Percentiles rank a stretch among this genome's conserved stretches.
Conservation (phyloP, 495 filamentous ascomycete genomes). For the Clavariopsis aquatica region DNA sequence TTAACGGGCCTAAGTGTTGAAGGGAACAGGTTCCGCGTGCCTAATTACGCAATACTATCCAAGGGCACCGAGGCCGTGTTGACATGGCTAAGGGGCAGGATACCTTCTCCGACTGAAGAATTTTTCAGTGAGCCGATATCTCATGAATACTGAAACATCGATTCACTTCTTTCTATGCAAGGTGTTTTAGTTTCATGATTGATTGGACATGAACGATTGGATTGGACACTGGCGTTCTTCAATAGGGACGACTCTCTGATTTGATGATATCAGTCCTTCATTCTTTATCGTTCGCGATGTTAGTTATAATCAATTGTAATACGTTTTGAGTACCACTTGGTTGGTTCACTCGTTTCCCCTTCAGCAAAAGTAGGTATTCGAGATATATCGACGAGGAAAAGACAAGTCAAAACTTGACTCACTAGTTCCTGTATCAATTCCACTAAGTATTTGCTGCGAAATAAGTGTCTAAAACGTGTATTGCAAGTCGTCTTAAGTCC, state of each 20-base stretch:
- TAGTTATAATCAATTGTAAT: constrained; percentile 10
- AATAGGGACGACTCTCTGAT: background rate
- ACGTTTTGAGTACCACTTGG: too few species aligned
- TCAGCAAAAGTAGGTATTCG: too few species aligned
- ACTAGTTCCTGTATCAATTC: too few species aligned
- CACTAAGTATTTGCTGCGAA: background rate
- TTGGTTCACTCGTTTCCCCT: too few species aligned
- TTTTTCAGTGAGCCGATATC: constrained; percentile 5
- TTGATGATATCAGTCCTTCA: constrained; percentile 1
- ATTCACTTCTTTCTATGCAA: background rate
- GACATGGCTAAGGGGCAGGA: constrained; percentile 75
- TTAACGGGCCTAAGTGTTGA: constrained; percentile 64
- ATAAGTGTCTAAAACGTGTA: background rate
- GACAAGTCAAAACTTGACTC: too few species aligned
- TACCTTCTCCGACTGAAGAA: constrained; percentile 62
- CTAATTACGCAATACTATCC: constrained; percentile 80
- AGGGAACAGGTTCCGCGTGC: constrained; percentile 82
- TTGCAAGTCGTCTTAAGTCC: background rate
- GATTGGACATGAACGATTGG: background rate
- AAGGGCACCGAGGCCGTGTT: constrained; percentile 87
- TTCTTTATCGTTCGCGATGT: background rate
- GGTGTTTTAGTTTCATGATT: background rate
- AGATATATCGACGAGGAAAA: too few species aligned
- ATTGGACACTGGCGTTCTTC: background rate
- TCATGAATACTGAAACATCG: background rate